A percentile compares a stretch with the other conserved stretches of the same genome.
Conservation (phyloP, 306 rosid species). For the Fragaria nilgerrensis region DNA sequence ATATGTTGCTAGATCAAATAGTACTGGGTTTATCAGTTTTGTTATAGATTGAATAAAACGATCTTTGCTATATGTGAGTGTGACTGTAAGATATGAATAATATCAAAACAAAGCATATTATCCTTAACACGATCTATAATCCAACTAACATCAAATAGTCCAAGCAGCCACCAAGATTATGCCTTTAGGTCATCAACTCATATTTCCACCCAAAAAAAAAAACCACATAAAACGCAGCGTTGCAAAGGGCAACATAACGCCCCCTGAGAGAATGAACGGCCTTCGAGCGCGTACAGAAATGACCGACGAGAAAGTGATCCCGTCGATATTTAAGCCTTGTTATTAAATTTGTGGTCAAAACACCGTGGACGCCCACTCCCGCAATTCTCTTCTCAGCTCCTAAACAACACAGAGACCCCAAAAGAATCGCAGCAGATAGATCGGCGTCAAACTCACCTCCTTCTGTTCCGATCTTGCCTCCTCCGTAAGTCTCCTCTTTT, state of each 20-base stretch:
- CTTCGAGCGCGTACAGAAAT: not conserved
- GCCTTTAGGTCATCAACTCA: not conserved
- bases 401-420: not conserved
- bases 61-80: no score
- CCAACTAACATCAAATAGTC: no score
- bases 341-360: not conserved
- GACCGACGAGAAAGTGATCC: not conserved
- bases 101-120: no score
- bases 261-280: not conserved
- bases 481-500: conserved; percentile 14
- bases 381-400: not conserved
- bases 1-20: no score
- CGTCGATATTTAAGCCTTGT: not conserved
- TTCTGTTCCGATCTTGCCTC: conserved; percentile 7
- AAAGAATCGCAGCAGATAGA: not conserved
- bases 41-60: no score
- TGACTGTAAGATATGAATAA: no score
- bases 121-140: no score
- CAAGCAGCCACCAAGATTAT: no score
- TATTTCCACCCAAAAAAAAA: no score
- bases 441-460: not conserved
- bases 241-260: not conserved
- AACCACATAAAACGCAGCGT: not conserved
- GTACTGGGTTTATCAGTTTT: no score
- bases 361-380: not conserved